A percentile compares a stretch with the other conserved stretches of the same genome.
Conservation (phyloP, 2,329 filamentous ascomycete species). For the Fusarium mangiferae region DNA sequence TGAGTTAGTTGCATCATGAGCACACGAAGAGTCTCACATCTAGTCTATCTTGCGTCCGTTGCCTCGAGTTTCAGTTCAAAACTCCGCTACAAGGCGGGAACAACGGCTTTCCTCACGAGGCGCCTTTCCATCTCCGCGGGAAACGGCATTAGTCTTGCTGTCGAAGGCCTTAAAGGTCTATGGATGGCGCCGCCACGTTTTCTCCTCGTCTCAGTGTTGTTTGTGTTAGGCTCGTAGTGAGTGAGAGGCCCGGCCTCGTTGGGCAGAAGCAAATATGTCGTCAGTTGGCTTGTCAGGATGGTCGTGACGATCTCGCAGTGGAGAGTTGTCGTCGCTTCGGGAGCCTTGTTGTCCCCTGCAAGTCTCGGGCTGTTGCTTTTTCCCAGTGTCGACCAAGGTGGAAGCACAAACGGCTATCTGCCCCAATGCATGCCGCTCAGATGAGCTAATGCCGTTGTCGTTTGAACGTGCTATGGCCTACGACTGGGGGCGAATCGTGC, state of each 20-base stretch:
- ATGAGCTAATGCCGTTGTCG: not conserved
- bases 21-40: not conserved
- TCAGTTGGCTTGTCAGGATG: not conserved
- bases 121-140: not conserved
- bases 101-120: not conserved
- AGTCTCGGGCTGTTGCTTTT: slow-evolving; percentile 5
- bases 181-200: slow-evolving; percentile 29
- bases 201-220: not conserved
- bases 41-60: not conserved
- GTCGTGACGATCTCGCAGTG: not conserved
- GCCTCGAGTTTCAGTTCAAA: slow-evolving; percentile 12
- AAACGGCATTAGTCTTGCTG: slow-evolving; percentile 14
- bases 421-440: not conserved
- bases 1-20: not conserved
- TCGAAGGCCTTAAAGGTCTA: not conserved
- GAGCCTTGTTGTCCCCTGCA: not conserved
- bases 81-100: not conserved
- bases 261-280: slow-evolving; percentile 7
- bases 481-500: not conserved
- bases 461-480: not conserved
- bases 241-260: not conserved
- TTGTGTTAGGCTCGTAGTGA: not conserved
- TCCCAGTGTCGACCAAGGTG: not conserved
- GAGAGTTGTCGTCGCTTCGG: not conserved
- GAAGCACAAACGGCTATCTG: not conserved